phyloP scores from a whole-genome alignment of 176 grass and related monocot genomes.

The Carex pumila region DNA sequence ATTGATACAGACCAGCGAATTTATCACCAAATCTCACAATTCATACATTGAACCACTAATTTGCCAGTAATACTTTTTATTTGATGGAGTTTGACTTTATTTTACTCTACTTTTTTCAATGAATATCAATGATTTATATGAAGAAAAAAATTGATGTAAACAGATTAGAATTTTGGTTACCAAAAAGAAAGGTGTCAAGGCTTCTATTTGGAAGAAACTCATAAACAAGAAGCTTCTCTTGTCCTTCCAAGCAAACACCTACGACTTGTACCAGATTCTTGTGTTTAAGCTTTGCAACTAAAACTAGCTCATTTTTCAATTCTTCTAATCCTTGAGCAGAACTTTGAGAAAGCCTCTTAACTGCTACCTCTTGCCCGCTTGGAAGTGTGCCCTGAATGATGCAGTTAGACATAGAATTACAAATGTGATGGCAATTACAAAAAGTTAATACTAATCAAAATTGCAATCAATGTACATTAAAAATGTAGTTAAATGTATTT shows the following conservation, averaged over 20 bases:
- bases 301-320: slow-evolving; percentile 46
- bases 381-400: slow-evolving; percentile 31
- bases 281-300: slow-evolving; percentile 77
- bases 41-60: not conserved
- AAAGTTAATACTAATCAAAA: not conserved
- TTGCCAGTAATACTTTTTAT: not conserved
- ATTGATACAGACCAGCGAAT: not conserved
- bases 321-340: slow-evolving; percentile 58
- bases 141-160: not conserved
- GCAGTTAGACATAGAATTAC: not conserved
- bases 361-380: slow-evolving; percentile 44
- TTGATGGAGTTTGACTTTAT: not conserved
- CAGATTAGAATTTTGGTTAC: not conserved
- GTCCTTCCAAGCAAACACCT: slow-evolving; percentile 57
- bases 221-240: slow-evolving; percentile 56
- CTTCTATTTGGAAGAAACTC: slow-evolving; percentile 75
- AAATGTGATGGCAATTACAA: not conserved
- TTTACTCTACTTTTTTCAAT: not conserved
- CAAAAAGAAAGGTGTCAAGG: slow-evolving; percentile 55
- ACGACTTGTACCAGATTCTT: slow-evolving; percentile 69
- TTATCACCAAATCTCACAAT: not conserved
- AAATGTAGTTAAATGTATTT: not conserved
- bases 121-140: not conserved
- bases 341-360: slow-evolving; percentile 36
- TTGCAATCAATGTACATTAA: not conserved